These are phyloP conservation scores for Gnaphalium uliginosum DNA, from an alignment of 129 eudicot species.

Conservation along the genomic window DNA sequence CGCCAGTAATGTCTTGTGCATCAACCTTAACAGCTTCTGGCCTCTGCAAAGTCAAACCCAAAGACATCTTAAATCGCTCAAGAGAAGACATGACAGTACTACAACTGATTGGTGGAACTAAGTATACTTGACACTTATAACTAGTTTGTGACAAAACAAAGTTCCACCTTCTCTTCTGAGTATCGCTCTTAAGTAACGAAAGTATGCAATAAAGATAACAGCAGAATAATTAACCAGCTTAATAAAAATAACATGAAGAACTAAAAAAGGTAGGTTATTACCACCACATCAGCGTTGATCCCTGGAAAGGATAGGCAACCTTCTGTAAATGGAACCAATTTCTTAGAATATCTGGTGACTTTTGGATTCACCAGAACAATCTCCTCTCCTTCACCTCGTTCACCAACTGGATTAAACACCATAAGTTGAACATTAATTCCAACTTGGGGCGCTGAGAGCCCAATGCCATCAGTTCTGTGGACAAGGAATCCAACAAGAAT, in stretches of 20 bases:
- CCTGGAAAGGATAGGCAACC: conserved; percentile 95
- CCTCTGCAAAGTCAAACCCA: conserved; percentile 56
- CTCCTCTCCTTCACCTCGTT: conserved; percentile 94
- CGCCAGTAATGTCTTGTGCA: conserved; percentile 82
- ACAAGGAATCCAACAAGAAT: conserved; percentile 55
- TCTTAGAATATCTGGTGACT: conserved; percentile 59
- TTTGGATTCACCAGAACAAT: conserved; percentile 83
- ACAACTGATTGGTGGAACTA: conserved; percentile 5
- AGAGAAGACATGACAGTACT: neutral
- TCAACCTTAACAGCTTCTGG: conserved; percentile 88
- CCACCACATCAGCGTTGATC: conserved; percentile 81
- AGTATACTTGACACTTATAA: neutral
- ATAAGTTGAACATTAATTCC: conserved; percentile 86
- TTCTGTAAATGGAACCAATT: conserved; percentile 54
- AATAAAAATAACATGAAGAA: neutral
- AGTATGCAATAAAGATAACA: neutral
- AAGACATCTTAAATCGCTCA: neutral
- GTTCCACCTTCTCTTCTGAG: conserved; percentile 1
- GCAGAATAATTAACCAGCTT: neutral
- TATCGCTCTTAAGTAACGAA: conserved; percentile 14
- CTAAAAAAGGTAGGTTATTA: conserved; percentile 20
- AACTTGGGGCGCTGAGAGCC: conserved; percentile 97
- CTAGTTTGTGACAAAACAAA: neutral
- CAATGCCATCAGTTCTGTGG: conserved; percentile 95
- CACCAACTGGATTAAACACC: conserved; percentile 93